Percentiles rank a stretch among this genome's conserved stretches.
These are phyloP conservation scores for Circinella umbellata DNA, from an alignment of 371 early-diverging fungal species.

Conservation along the genomic window DNA sequence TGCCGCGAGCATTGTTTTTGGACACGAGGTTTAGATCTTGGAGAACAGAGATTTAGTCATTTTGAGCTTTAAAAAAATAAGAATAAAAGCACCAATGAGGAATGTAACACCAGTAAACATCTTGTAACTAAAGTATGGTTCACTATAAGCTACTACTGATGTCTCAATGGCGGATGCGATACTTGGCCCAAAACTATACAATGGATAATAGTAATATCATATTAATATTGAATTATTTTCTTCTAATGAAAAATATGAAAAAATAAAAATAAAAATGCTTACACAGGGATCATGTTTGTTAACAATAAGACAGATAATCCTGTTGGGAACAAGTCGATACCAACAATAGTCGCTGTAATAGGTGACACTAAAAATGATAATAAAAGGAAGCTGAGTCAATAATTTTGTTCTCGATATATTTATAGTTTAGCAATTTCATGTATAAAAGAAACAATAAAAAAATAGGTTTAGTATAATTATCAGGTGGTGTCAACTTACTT, in stretches of 20 bases:
- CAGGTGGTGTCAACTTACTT: slow-evolving; percentile 12
- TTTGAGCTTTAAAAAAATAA: slow-evolving; percentile 12
- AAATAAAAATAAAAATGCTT: not conserved
- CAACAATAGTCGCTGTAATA: slow-evolving; percentile 37
- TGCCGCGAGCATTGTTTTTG: not conserved
- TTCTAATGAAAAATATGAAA: not conserved
- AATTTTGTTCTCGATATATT: not conserved
- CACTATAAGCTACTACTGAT: slow-evolving; percentile 8
- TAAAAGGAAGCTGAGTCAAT: not conserved
- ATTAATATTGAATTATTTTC: not conserved
- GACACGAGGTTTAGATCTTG: slow-evolving; percentile 6
- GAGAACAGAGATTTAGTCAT: slow-evolving; percentile 13
- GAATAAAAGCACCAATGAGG: slow-evolving; percentile 24
- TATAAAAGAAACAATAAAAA: no score
- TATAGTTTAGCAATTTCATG: not conserved
- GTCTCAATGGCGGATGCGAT: slow-evolving; percentile 45
- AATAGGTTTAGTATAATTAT: no score
- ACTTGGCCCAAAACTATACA: slow-evolving; percentile 33
- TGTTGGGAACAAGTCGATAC: slow-evolving; percentile 43
- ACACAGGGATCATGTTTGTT: slow-evolving; percentile 34
- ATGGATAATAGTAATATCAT: not conserved
- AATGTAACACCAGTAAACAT: slow-evolving; percentile 43
- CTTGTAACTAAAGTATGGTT: slow-evolving; percentile 38
- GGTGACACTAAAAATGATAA: slow-evolving; percentile 31
- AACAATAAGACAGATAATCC: slow-evolving; percentile 39